Base-by-base conservation (phyloP, 495 filamentous ascomycete species). In the Astrocystis sublimbata region DNA sequence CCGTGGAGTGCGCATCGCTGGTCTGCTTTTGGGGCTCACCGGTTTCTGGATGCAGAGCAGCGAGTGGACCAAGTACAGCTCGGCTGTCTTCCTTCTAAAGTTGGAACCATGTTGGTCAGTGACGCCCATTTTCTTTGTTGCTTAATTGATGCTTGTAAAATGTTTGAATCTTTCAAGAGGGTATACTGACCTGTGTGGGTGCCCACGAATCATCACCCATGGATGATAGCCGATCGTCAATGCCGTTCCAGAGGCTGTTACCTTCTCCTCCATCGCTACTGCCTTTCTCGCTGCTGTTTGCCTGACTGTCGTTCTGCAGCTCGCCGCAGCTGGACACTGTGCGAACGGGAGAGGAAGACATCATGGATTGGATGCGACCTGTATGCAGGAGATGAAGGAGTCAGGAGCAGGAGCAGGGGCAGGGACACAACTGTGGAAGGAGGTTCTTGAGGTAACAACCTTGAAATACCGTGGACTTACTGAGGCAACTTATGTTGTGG, bases 11-110 rank as follows among this genome's bases (percentile, higher is more conserved):
- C 10, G 40, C 40, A 10, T 57, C 38, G 4, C 40, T 45, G 35
- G 33, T 28, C 28, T 33, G 38, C 6, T 57, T 28, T 4, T 40
- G 3, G 13, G 26, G 38, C 38, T 57, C 26, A 12, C 26, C 28
- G n/a, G 40, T 57, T 15, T 45, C 38, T 24, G 54, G 31, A 43
- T 15, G 54, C 28, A 57, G 17, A 33, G 40, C 28, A 57, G 54
- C 38, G n/a, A 45, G 40, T 33, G 38, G 28, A 28, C 40, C 40
- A 35, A 26, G n/a, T 21, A 45, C 40, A 6, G 38, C 35, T 57
- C 17, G 40, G 15, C 40, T 24, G 23, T 43, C 40, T 19, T 45
- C 45, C 4, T 21, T 41, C 54, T 57, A 45, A 13, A 17, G 19
- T 1, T 36, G 24, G 9, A 30, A n/a, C 1, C 5, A 40, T 23